Evolutionary conservation across 768 basidiomycete species (phyloP).

Genomic region (Krasilnikovozyma curviuscula): DNA sequence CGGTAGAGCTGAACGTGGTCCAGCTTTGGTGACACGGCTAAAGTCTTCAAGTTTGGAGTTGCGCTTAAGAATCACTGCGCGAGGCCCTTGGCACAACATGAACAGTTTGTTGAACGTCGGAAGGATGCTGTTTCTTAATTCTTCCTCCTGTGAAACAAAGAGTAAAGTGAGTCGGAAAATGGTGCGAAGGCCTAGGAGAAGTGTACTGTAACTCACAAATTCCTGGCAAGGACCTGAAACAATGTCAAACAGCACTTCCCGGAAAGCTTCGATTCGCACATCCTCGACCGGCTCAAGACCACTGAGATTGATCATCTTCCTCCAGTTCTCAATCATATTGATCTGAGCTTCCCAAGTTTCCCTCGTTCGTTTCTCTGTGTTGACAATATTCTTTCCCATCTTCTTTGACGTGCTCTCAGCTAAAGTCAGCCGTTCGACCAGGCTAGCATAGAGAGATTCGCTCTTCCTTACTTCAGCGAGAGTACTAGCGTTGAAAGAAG

Average conservation of each 20-base stretch:
- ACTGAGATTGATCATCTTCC: constrained; percentile 20
- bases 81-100: constrained; percentile 19
- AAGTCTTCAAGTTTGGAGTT: constrained; percentile 22
- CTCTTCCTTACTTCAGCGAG: constrained; percentile 3
- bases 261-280: constrained; percentile 20
- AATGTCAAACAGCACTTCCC: constrained; percentile 16
- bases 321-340: constrained; percentile 17
- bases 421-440: constrained; percentile 2
- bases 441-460: constrained; percentile 3
- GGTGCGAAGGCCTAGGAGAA: background rate
- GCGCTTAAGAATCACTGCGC: constrained; percentile 19
- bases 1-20: constrained; percentile 14
- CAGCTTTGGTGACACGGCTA: constrained; percentile 17
- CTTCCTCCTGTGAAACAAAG: constrained; percentile 16
- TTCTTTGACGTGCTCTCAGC: constrained; percentile 11
- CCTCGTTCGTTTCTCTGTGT: constrained; percentile 19
- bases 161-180: no score
- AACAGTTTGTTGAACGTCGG: constrained; percentile 21
- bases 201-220: constrained; percentile 16
- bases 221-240: constrained; percentile 15
- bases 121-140: constrained; percentile 21
- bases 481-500: constrained; percentile 3
- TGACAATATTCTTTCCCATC: constrained; percentile 22
- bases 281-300: constrained; percentile 19
- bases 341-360: constrained; percentile 19